Conservation (phyloP, 73 alveolate species). For the Blepharisma stoltei region DNA sequence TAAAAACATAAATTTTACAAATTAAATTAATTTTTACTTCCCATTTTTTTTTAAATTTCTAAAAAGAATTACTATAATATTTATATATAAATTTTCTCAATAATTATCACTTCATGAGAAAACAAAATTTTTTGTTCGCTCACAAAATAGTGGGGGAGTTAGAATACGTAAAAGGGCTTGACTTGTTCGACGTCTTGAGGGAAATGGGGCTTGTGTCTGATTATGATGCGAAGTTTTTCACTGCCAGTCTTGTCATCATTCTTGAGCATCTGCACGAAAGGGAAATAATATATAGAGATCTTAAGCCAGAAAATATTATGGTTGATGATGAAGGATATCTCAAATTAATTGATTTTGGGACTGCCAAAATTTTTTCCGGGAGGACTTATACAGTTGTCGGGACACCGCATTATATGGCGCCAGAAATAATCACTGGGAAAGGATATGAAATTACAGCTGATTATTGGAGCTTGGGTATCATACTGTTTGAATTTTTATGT, state of each 20-base stretch:
- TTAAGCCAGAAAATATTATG: constrained; percentile 60
- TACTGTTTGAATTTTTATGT: constrained; percentile 53
- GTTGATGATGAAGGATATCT: constrained; percentile 53
- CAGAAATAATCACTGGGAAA: constrained; percentile 61
- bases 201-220: constrained; percentile 47
- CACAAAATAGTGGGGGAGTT: no score
- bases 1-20: no score
- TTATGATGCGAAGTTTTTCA: constrained; percentile 45
- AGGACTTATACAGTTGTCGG: constrained; percentile 58
- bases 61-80: no score
- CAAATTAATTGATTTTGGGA: constrained; percentile 60
- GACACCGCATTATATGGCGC: constrained; percentile 71
- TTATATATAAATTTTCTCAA: no score
- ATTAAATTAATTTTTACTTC: no score
- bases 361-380: constrained; percentile 49
- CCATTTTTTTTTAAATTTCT: no score
- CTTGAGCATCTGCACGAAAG: constrained; percentile 60
- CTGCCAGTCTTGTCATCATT: constrained; percentile 43
- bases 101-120: no score
- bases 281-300: constrained; percentile 47
- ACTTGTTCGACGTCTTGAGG: constrained; percentile 49
- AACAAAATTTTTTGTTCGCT: no score
- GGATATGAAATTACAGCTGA: constrained; percentile 52
- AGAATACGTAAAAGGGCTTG: constrained; percentile 60
- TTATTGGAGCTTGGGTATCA: constrained; percentile 59